These are phyloP conservation scores for Rhizopogon sp. DNA, from an alignment of 768 basidiomycete species.

Conservation along the genomic window DNA sequence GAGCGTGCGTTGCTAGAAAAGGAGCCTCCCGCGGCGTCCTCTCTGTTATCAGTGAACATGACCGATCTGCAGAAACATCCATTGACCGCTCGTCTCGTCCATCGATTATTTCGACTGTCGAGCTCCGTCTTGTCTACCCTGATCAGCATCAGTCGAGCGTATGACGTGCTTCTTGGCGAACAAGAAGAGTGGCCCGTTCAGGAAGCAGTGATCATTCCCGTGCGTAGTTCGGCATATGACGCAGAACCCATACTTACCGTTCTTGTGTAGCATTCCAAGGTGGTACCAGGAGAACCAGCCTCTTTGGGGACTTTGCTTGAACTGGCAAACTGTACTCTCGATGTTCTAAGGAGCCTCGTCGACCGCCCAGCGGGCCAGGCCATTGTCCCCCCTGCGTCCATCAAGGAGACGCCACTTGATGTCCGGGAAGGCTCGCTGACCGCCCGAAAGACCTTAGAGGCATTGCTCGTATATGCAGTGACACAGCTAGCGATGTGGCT, in stretches of 20 bases:
- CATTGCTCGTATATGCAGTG: constrained; percentile 60
- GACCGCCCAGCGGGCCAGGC: constrained; percentile 56
- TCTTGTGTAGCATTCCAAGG: constrained; percentile 68
- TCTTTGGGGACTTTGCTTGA: constrained; percentile 88
- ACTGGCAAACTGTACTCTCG: constrained; percentile 71
- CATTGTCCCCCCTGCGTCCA: constrained; percentile 31
- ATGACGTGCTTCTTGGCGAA: constrained; percentile 57
- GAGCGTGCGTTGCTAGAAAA: constrained; percentile 69
- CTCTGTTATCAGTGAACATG: constrained; percentile 36
- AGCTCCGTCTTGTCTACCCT: constrained; percentile 68
- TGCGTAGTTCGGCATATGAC: constrained; percentile 20
- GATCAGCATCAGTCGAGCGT: constrained; percentile 64
- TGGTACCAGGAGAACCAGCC: constrained; percentile 75
- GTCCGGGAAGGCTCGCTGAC: constrained; percentile 56
- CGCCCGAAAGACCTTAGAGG: constrained; percentile 61
- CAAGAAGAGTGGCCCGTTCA: constrained; percentile 69
- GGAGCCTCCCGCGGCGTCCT: constrained; percentile 34
- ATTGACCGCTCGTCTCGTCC: constrained; percentile 64
- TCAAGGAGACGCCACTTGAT: constrained; percentile 30
- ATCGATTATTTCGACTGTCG: constrained; percentile 66
- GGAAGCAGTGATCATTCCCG: constrained; percentile 68
- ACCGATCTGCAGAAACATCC: constrained; percentile 67
- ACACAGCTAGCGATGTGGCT: constrained; percentile 81
- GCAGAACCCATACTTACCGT: background rate
- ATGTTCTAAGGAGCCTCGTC: constrained; percentile 64